phyloP scores from a whole-genome alignment of 1,139 yeast species.

The Candida sp. region DNA sequence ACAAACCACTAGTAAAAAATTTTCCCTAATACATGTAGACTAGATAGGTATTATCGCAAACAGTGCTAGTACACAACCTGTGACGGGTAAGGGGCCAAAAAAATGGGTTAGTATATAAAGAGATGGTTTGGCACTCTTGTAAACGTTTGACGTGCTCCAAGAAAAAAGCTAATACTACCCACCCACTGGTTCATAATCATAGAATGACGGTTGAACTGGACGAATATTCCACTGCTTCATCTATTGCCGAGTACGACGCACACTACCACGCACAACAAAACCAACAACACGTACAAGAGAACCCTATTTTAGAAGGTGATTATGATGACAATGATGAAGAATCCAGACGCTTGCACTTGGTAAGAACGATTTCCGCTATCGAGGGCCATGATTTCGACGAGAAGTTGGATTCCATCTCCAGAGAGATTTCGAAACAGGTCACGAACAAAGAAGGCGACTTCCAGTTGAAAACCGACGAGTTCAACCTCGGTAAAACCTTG shows the following conservation, averaged over 20 bases:
- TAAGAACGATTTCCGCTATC: conserved; percentile 18
- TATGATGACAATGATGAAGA: conserved; percentile 16
- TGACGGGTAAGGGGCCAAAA: too few relatives aligned
- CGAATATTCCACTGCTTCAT: background rate
- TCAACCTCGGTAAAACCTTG: conserved; percentile 15
- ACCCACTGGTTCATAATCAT: too few relatives aligned
- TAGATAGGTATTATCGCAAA: too few relatives aligned
- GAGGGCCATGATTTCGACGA: conserved; percentile 11
- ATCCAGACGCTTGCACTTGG: conserved; percentile 15
- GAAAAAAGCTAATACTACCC: too few relatives aligned
- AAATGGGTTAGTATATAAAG: too few relatives aligned
- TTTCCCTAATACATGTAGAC: too few relatives aligned
- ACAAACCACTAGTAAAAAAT: too few relatives aligned
- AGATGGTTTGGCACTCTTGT: too few relatives aligned
- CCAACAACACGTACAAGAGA: background rate
- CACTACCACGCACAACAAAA: background rate
- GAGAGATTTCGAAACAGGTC: conserved; percentile 16
- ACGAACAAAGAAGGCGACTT: conserved; percentile 17
- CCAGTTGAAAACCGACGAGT: conserved; percentile 15
- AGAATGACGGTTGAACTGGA: too few relatives aligned
- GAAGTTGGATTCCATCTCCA: conserved; percentile 15
- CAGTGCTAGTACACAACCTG: too few relatives aligned
- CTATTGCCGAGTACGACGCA: background rate
- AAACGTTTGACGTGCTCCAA: too few relatives aligned
- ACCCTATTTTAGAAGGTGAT: conserved; percentile 2